phyloP scores from a whole-genome alignment of 2,329 filamentous ascomycete species.

The Monosporascus sp. region DNA sequence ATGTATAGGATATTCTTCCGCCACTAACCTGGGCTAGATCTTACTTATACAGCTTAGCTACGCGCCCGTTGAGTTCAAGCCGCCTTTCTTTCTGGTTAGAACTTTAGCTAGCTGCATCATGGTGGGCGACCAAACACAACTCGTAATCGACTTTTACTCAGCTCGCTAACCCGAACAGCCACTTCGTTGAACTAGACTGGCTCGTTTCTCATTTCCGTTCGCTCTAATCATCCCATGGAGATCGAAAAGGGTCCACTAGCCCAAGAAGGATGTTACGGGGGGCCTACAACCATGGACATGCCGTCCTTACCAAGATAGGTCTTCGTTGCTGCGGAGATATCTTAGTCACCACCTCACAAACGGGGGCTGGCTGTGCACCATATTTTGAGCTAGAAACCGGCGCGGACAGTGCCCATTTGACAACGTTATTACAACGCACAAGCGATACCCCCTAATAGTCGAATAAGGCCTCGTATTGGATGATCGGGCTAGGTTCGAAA shows the following conservation, averaged over 20 bases:
- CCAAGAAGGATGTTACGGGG: conserved; percentile 37
- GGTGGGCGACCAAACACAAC: neutral
- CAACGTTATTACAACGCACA: conserved; percentile 45
- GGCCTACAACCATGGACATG: conserved; percentile 41
- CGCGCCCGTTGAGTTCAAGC: too few species aligned
- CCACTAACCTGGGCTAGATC: too few species aligned
- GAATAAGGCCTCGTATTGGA: conserved; percentile 57
- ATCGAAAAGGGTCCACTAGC: conserved; percentile 38
- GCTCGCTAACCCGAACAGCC: too few species aligned
- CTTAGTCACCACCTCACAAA: neutral
- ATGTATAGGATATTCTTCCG: too few species aligned
- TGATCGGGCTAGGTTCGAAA: conserved; percentile 37
- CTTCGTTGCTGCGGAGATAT: conserved; percentile 27
- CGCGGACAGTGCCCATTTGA: conserved; percentile 48
- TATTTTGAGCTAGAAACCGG: conserved; percentile 40
- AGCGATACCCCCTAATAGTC: conserved; percentile 51
- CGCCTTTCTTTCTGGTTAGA: too few species aligned
- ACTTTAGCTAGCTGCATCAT: neutral
- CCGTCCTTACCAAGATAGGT: conserved; percentile 48
- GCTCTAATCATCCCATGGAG: conserved; percentile 29
- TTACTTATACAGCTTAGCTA: too few species aligned
- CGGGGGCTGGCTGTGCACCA: neutral
- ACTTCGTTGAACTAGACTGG: neutral
- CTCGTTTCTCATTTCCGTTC: conserved; percentile 7
- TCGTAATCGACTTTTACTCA: too few species aligned